Conservation (phyloP, 1,284 basidiomycete genomes). For the Austroboletus novae-zelandiae region DNA sequence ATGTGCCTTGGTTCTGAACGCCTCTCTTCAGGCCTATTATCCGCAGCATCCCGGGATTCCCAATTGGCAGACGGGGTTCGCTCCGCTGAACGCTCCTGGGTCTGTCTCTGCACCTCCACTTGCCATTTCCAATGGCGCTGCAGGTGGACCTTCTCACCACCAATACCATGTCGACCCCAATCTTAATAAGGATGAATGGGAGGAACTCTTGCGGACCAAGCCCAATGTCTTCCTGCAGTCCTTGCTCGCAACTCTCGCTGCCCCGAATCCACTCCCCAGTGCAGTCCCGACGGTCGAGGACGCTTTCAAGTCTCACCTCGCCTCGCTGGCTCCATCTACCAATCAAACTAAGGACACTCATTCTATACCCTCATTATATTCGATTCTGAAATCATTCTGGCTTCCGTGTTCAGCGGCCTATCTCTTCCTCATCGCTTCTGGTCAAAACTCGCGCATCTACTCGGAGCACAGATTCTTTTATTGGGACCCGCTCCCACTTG, state of each 20-base stretch:
- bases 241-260: slow-evolving; percentile 52
- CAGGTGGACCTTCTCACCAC: slow-evolving; percentile 28
- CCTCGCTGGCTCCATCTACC: slow-evolving; percentile 49
- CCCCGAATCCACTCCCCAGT: slow-evolving; percentile 55
- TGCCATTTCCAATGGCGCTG: slow-evolving; percentile 18
- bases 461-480: slow-evolving; percentile 73
- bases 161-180: slow-evolving; percentile 48
- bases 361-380: slow-evolving; percentile 64
- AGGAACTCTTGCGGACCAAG: slow-evolving; percentile 49
- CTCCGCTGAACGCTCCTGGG: slow-evolving; percentile 18
- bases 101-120: slow-evolving; percentile 38
- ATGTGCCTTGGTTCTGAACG: slow-evolving; percentile 1
- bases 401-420: slow-evolving; percentile 70
- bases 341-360: slow-evolving; percentile 41
- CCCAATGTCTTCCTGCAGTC: slow-evolving; percentile 53
- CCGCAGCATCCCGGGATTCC: slow-evolving; percentile 35
- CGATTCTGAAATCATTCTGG: slow-evolving; percentile 75
- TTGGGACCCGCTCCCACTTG: slow-evolving; percentile 75
- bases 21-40: slow-evolving; percentile 29
- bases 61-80: slow-evolving; percentile 31
- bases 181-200: slow-evolving; percentile 61
- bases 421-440: slow-evolving; percentile 70
- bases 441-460: slow-evolving; percentile 59
- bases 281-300: slow-evolving; percentile 63
- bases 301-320: slow-evolving; percentile 68